Conservation (phyloP, 2,329 filamentous ascomycete species). For the Fusarium metavorans region DNA sequence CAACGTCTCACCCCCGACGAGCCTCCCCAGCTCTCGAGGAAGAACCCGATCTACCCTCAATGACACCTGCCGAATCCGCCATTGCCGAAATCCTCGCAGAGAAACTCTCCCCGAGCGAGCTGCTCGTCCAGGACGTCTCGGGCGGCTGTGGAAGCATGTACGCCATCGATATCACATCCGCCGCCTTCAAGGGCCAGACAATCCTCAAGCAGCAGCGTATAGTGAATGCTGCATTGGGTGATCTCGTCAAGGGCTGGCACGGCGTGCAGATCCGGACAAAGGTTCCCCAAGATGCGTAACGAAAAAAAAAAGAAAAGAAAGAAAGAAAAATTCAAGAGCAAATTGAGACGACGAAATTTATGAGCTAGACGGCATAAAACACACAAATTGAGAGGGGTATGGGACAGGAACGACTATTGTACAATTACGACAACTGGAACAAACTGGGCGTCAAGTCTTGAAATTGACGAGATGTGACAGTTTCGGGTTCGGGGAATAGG, state of each 20-base stretch:
- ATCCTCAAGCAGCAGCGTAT: constrained; percentile 87
- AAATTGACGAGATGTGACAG: not conserved
- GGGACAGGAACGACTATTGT: not conserved
- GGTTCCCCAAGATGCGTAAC: constrained; percentile 48
- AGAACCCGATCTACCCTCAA: constrained; percentile 43
- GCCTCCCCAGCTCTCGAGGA: constrained; percentile 22
- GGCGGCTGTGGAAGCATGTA: constrained; percentile 92
- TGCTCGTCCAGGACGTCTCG: constrained; percentile 81
- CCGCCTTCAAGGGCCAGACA: constrained; percentile 75
- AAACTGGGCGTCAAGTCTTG: not conserved
- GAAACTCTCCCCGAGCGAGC: constrained; percentile 63
- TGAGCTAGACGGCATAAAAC: not conserved
- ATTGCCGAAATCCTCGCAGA: constrained; percentile 67
- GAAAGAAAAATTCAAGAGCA: not conserved
- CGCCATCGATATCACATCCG: constrained; percentile 80
- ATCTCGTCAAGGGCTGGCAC: constrained; percentile 85
- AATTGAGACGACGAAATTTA: not conserved
- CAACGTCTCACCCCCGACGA: constrained; percentile 15
- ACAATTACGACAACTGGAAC: not conserved
- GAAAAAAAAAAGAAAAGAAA: not conserved
- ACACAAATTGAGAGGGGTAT: not conserved
- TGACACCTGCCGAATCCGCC: constrained; percentile 65
- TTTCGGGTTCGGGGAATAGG: not conserved
- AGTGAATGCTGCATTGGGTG: constrained; percentile 80
- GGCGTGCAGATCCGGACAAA: constrained; percentile 84